Percentiles rank a stretch among this genome's conserved stretches.
Conservation (phyloP, 2,329 filamentous ascomycete species). For the Aureobasidium lini region DNA sequence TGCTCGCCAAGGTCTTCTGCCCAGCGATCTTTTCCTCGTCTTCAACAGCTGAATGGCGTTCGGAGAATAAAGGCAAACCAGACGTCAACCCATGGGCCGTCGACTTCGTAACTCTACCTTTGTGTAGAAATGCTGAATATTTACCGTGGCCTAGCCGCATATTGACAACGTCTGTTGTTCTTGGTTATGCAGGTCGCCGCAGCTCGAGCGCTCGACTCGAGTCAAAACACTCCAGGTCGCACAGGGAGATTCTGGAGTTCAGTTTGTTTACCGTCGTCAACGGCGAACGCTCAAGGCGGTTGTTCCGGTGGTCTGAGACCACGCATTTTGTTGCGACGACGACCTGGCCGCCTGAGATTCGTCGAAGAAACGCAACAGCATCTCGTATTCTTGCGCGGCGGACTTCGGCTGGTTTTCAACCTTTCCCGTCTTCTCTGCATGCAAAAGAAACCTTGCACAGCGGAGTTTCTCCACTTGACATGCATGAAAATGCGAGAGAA, state of each 20-base stretch:
- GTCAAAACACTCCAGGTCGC: not conserved
- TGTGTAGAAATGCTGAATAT: slow-evolving; percentile 6
- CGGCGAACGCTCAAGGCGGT: slow-evolving; percentile 3
- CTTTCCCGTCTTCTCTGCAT: slow-evolving; percentile 7
- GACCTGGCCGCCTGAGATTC: slow-evolving; percentile 4
- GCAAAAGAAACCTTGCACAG: not conserved
- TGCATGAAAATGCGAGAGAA: not conserved
- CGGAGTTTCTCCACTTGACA: not conserved
- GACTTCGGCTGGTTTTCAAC: not conserved
- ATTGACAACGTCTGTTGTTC: slow-evolving; percentile 1
- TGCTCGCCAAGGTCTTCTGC: not conserved
- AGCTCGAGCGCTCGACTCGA: slow-evolving; percentile 3
- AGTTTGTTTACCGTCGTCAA: slow-evolving; percentile 1
- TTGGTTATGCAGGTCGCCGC: slow-evolving; percentile 5
- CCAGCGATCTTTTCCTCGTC: not conserved
- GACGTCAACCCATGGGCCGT: not conserved
- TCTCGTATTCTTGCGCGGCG: not conserved
- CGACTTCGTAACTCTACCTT: not conserved
- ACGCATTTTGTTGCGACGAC: slow-evolving; percentile 6
- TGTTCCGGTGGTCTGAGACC: slow-evolving; percentile 1
- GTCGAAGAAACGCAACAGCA: not conserved
- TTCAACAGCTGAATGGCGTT: slow-evolving; percentile 2
- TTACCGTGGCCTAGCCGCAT: slow-evolving; percentile 2
- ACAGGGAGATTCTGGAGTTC: slow-evolving; percentile 8
- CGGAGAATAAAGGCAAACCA: slow-evolving; percentile 11